Base-by-base conservation (phyloP, 805 yeast species). In the Ogataea polymorpha region DNA sequence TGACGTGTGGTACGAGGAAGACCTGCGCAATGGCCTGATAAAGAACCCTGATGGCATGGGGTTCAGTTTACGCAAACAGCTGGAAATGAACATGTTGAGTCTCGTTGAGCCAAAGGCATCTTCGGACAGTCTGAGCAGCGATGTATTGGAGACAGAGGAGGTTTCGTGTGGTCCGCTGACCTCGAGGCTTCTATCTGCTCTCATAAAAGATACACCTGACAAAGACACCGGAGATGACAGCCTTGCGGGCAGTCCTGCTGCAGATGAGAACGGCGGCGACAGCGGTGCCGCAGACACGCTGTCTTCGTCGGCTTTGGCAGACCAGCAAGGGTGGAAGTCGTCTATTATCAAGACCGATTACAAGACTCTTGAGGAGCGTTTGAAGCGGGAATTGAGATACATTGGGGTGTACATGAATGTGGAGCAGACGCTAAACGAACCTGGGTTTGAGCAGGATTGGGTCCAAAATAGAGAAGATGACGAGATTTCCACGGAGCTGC, bases 161-260 rank as follows among this genome's bases (percentile, higher is more conserved):
- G 69, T 91, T 1, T 82, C 95, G 1, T 83, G 96, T 59, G 99
- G 99, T 1, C 98, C 99, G 1, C 70, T 91, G 25, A 82, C 95
- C 0, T 81, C 90, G 17, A 74, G 99, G 44, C 68, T 91, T 32
- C 60, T 91, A 38, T 77, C 96, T 5, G 98, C 97, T 0, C 71
- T 91, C 9, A 65, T 89, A 41, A 71, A 75, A 49, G 74, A 75
- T 30, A 64, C 59, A 17, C 49, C 55, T 2, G 71, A 71, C 26
- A 56, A 53, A 3, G 44, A 44, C n/a, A 44, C 39, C 13, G 57
- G 41, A 8, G 47, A 42, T 13, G 41, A 37, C n/a, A 50, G 44
- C 23, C 54, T 48, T 10, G 54, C 52, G 14, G 58, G 51, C 15
- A 57, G 55, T 24, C 43, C 47, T 11, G 32, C 45, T 18, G 46